phyloP scores from a whole-genome alignment of 176 grass and related monocot genomes.

The Carex cristatella region DNA sequence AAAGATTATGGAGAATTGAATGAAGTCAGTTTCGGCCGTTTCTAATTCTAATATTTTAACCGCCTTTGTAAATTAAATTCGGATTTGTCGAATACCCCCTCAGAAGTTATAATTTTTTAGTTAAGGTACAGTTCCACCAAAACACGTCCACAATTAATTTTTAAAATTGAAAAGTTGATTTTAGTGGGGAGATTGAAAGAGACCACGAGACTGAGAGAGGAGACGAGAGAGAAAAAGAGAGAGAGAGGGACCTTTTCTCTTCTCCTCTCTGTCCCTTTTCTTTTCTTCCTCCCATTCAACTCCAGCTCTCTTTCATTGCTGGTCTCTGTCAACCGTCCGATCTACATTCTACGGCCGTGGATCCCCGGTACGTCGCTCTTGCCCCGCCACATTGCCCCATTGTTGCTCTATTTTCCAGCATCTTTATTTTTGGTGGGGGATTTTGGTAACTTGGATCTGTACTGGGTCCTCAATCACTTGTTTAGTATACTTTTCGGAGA shows the following conservation, averaged over 20 bases:
- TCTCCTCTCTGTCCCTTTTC: not conserved
- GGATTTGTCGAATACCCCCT: not conserved
- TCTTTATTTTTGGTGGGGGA: not conserved
- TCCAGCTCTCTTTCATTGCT: not conserved
- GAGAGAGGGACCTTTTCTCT: not conserved
- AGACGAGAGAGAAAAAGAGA: not conserved
- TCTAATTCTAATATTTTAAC: not conserved
- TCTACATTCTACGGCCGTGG: not conserved
- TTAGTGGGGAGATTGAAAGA: slow-evolving; percentile 7
- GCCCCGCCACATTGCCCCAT: not conserved
- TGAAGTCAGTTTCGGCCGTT: not conserved
- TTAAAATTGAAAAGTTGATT: not conserved
- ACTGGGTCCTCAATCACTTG: slow-evolving; percentile 10
- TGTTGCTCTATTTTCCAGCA: slow-evolving; percentile 10
- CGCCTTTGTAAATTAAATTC: not conserved
- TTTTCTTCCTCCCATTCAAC: not conserved
- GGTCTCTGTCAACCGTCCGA: slow-evolving; percentile 32
- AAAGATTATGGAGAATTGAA: too few species aligned
- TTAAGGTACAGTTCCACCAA: not conserved
- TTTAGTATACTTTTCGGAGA: not conserved
- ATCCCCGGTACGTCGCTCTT: slow-evolving; percentile 14
- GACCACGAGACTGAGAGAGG: not conserved
- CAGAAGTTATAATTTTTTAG: not conserved
- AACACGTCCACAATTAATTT: not conserved
- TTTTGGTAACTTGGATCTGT: slow-evolving; percentile 24